Percentiles rank a stretch among this genome's conserved stretches.
phyloP scores from a whole-genome alignment of 2,329 filamentous ascomycete species.

The Neopestalotiopsis clavispora region DNA sequence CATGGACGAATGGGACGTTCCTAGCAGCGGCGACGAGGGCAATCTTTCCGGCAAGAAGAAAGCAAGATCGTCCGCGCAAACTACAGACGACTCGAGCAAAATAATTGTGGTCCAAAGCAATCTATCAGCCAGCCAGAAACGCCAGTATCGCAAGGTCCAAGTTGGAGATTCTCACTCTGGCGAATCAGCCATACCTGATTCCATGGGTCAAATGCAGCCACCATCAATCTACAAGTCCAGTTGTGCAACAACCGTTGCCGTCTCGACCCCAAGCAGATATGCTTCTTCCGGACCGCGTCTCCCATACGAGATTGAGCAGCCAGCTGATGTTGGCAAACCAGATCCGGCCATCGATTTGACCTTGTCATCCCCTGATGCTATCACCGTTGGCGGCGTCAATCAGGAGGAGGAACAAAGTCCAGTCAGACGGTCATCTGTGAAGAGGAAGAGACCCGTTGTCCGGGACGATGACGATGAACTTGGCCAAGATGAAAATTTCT shows the following conservation, averaged over 20 bases:
- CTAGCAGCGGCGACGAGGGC: constrained; percentile 33
- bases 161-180: constrained; percentile 25
- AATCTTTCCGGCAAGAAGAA: constrained; percentile 17
- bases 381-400: constrained; percentile 22
- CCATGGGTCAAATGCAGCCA: constrained; percentile 12
- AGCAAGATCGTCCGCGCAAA: constrained; percentile 23
- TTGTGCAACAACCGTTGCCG: constrained; percentile 35
- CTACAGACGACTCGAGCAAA: constrained; percentile 24
- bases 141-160: constrained; percentile 35
- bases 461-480: constrained; percentile 35
- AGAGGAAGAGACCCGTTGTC: constrained; percentile 24
- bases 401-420: constrained; percentile 10
- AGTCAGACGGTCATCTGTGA: constrained; percentile 18
- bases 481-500: constrained; percentile 1
- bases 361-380: constrained; percentile 36
- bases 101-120: constrained; percentile 38
- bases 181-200: background rate
- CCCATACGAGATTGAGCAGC: constrained; percentile 28
- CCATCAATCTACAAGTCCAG: constrained; percentile 34
- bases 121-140: constrained; percentile 38
- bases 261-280: constrained; percentile 37
- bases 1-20: constrained; percentile 37
- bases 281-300: constrained; percentile 34
- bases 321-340: constrained; percentile 7
- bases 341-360: constrained; percentile 29